These are phyloP conservation scores for Syzygium grande DNA, from an alignment of 345 rosid species.

Conservation along the genomic window DNA sequence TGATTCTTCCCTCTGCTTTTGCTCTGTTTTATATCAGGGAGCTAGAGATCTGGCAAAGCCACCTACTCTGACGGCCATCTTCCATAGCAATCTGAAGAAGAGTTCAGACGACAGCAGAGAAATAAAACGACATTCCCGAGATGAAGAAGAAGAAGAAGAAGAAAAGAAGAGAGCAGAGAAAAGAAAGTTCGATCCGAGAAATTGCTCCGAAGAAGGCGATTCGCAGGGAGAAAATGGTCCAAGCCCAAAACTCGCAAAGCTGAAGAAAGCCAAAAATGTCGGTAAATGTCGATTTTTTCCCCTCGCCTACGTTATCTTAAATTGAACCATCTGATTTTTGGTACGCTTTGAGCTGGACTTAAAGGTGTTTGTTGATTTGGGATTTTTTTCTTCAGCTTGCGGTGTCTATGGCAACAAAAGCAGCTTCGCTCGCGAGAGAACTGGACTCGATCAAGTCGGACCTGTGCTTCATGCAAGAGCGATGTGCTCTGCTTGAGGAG, in stretches of 20 bases:
- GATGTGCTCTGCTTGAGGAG: constrained; percentile 68
- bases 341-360: neutral
- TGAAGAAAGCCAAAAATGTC: constrained; percentile 72
- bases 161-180: constrained; percentile 35
- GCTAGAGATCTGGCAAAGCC: constrained; percentile 76
- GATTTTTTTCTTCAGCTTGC: constrained; percentile 49
- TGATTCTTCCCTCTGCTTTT: neutral
- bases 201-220: constrained; percentile 21
- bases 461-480: constrained; percentile 66
- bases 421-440: constrained; percentile 74
- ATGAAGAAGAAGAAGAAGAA: constrained; percentile 10
- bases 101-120: neutral
- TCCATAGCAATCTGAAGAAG: constrained; percentile 32
- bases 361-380: neutral
- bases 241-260: constrained; percentile 31
- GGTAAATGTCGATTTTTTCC: constrained; percentile 1
- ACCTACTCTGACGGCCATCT: constrained; percentile 65
- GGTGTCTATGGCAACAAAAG: constrained; percentile 73
- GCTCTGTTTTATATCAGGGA: constrained; percentile 36
- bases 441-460: constrained; percentile 64
- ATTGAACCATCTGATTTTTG: neutral
- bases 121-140: constrained; percentile 15
- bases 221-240: constrained; percentile 24
- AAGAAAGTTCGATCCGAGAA: constrained; percentile 55
- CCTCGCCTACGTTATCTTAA: neutral